Conservation (phyloP, 805 yeast genomes). For the Barnettozyma botsteinii region DNA sequence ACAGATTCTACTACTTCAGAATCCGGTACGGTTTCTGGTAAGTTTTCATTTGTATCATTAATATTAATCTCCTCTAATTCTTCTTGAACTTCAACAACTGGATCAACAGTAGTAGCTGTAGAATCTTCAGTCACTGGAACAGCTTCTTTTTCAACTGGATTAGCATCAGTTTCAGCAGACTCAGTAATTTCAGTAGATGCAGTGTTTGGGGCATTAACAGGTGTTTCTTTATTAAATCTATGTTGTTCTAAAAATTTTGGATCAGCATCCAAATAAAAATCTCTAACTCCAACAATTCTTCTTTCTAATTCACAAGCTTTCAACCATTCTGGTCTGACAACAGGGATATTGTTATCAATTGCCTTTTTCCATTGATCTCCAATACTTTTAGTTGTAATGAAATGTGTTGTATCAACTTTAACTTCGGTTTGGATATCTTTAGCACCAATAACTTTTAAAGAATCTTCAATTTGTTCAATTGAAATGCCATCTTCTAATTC, state of each 20-base stretch:
- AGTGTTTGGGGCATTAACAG: no score
- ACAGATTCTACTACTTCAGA: not conserved
- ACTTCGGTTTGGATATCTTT: slow-evolving; percentile 69
- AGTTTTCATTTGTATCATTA: slow-evolving; percentile 9
- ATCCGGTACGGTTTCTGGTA: slow-evolving; percentile 6
- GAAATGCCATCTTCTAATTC: slow-evolving; percentile 51
- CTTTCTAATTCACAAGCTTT: slow-evolving; percentile 89
- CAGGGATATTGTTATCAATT: slow-evolving; percentile 78
- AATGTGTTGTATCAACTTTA: slow-evolving; percentile 90
- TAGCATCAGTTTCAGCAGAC: slow-evolving; percentile 16
- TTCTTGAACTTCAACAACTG: slow-evolving; percentile 11
- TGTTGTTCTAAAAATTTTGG: slow-evolving; percentile 37
- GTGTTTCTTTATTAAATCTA: slow-evolving; percentile 33
- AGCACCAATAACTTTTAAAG: slow-evolving; percentile 73
- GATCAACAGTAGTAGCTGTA: not conserved
- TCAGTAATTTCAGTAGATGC: no score
- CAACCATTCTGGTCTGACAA: slow-evolving; percentile 95
- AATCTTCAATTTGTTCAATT: slow-evolving; percentile 50
- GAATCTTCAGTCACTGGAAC: slow-evolving; percentile 3
- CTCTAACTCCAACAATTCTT: slow-evolving; percentile 88
- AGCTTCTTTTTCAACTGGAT: not conserved
- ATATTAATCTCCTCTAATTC: slow-evolving; percentile 9
- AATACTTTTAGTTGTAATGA: slow-evolving; percentile 62
- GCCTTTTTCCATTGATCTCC: slow-evolving; percentile 82
- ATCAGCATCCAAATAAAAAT: slow-evolving; percentile 63